Evolutionary conservation across 805 yeast genomes (phyloP).

Genomic region (Pichia manshurica): DNA sequence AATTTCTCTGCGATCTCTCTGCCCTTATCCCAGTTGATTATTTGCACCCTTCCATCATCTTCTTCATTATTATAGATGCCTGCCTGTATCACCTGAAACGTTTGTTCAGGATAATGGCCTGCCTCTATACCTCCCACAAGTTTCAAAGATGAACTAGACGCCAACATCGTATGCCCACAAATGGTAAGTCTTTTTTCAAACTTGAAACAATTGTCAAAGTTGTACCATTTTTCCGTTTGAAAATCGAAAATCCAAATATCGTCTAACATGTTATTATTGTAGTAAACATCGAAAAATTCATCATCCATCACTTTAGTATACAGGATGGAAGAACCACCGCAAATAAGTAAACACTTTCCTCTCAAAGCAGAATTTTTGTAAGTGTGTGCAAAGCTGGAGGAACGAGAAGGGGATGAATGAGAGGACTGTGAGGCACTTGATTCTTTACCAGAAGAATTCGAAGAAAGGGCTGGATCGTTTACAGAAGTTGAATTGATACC

Average conservation of each 20-base stretch:
- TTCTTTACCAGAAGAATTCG: not conserved
- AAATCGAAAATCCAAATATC: slow-evolving; percentile 50
- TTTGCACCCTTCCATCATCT: not conserved
- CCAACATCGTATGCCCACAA: slow-evolving; percentile 25
- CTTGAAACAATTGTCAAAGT: slow-evolving; percentile 16
- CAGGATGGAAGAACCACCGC: slow-evolving; percentile 30
- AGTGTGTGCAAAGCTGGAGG: slow-evolving; percentile 3
- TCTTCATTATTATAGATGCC: not conserved
- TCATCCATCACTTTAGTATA: slow-evolving; percentile 21
- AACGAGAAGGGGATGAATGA: not conserved
- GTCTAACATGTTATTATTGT: slow-evolving; percentile 32
- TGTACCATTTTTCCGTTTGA: slow-evolving; percentile 38
- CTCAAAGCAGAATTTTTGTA: slow-evolving; percentile 9
- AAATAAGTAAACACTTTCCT: slow-evolving; percentile 24
- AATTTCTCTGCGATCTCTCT: not conserved
- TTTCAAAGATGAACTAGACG: slow-evolving; percentile 19
- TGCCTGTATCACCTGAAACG: slow-evolving; percentile 2
- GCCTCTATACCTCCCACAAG: slow-evolving; percentile 24
- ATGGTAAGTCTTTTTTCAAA: slow-evolving; percentile 10
- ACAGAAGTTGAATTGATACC: not conserved
- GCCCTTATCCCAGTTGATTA: slow-evolving; percentile 2
- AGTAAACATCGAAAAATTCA: slow-evolving; percentile 16
- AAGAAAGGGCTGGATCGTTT: not conserved
- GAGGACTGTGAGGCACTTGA: slow-evolving; percentile 4
- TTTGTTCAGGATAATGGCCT: slow-evolving; percentile 8